Conservation (phyloP, 352 stramenopile species). For the Blastocystis sp. region DNA sequence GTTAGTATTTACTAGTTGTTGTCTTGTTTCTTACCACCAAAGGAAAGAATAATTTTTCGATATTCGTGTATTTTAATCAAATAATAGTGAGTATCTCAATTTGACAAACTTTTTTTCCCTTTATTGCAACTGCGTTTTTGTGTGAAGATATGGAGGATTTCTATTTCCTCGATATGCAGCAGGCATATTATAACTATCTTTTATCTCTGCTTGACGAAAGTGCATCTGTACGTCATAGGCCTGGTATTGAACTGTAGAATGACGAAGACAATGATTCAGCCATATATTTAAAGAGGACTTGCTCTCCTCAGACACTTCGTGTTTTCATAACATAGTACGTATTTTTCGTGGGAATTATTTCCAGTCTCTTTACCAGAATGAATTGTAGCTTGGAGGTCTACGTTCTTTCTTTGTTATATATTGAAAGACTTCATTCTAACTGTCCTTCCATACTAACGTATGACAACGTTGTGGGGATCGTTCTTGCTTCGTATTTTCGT, state of each 20-base stretch:
- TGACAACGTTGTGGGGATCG: neutral
- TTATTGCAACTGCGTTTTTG: neutral
- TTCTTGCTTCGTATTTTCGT: neutral
- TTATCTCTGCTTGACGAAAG: neutral
- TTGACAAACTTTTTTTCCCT: neutral
- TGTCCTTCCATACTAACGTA: neutral
- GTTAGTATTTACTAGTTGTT: conserved; percentile 7
- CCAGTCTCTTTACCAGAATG: conserved; percentile 47
- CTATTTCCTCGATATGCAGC: neutral
- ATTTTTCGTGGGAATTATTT: neutral
- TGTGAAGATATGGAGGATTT: conserved; percentile 25
- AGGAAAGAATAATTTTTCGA: neutral
- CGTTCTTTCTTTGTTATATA: conserved; percentile 41
- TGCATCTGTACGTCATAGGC: neutral
- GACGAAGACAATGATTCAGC: neutral
- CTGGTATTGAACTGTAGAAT: neutral
- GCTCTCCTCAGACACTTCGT: neutral
- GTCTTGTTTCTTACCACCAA: neutral
- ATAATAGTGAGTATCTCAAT: neutral
- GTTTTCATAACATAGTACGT: neutral
- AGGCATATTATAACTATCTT: neutral
- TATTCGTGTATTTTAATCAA: neutral
- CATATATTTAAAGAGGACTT: neutral
- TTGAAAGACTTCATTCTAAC: neutral
- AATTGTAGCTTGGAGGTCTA: conserved; percentile 52